Evolutionary conservation across 2,329 filamentous ascomycete genomes (phyloP), one percentile per base, ranked within the genome.

Genomic region (Diaporthe longicolla): DNA sequence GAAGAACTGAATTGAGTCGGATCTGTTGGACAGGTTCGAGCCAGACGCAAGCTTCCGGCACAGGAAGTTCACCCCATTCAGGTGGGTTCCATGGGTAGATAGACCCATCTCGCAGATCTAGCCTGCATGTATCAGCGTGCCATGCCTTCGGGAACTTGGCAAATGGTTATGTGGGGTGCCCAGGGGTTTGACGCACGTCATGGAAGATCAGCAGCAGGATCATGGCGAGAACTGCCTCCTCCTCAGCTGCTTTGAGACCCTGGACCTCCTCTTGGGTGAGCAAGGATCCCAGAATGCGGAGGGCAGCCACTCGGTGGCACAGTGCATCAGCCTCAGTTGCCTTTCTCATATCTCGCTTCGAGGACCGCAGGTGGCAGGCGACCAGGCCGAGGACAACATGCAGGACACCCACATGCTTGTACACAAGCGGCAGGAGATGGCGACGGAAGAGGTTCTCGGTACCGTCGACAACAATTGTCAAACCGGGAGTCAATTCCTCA

Each of bases 41-140:
- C 26, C 26, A 13, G 3, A 1, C 10, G 78, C 77, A 26, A 81
- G 72, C 43, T 77, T 76, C 1, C 71, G 73, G 35, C 80, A 81
- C 1, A 81, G 76, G 24, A 80, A 81, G 0, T 79, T 76, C 1
- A 80, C 76, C 1, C 80, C 80, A 0, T 76, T 79, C 3, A 81
- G 54, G 65, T 81, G 80, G 26, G 77, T 77, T 5, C 79, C 80
- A 59, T 80, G 77, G 0, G 76, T 76, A 1, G 79, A 80, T 3
- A 81, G 73, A 4, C 78, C 78, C 13, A 78, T 76, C 45, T 80
- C 78, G 21, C 77, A 81, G 0, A 81, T 77, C 80, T 81, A n/a
- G 0, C 24, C 26, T 0, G 57, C 68, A 0, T 80, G 74, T 2
- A 73, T 55, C 58, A 61, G 37, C n/a, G 17, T 61, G n/a, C 9